Evolutionary conservation across 129 eudicot species (phyloP).

Genomic region (Flaveria ramosissima): DNA sequence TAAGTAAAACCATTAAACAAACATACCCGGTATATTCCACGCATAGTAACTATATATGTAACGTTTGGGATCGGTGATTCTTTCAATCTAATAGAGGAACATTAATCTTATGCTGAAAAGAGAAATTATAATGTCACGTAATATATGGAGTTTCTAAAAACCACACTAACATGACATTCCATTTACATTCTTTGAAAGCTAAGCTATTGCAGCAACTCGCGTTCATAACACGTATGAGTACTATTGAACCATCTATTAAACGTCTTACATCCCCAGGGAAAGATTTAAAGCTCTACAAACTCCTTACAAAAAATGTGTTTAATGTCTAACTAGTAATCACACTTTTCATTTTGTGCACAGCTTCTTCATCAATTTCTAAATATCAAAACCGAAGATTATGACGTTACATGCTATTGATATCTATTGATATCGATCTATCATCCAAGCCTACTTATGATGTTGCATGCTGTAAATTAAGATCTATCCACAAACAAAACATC

Average conservation of each 20-base stretch:
- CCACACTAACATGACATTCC: background rate
- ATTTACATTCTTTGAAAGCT: background rate
- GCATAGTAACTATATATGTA: too few species aligned
- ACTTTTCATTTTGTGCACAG: too few species aligned
- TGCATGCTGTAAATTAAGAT: too few species aligned
- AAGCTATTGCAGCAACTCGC: background rate
- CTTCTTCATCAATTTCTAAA: too few species aligned
- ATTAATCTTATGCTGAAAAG: background rate
- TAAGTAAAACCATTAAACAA: background rate
- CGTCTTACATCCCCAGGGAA: background rate
- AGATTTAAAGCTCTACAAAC: background rate
- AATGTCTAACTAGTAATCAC: too few species aligned
- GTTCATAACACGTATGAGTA: background rate
- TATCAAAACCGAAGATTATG: too few species aligned
- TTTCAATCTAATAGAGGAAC: background rate
- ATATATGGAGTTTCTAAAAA: background rate
- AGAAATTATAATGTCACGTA: background rate
- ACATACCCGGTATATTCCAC: too few species aligned
- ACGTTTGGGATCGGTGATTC: too few species aligned
- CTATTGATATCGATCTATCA: too few species aligned
- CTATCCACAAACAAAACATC: too few species aligned
- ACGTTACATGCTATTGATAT: too few species aligned
- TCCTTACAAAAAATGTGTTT: background rate
- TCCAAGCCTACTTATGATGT: too few species aligned
- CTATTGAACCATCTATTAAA: background rate